Percentiles rank a stretch among this genome's conserved stretches.
Evolutionary conservation across 148 eudicot genomes (phyloP).

Genomic region (Fagopyrum esculentum): DNA sequence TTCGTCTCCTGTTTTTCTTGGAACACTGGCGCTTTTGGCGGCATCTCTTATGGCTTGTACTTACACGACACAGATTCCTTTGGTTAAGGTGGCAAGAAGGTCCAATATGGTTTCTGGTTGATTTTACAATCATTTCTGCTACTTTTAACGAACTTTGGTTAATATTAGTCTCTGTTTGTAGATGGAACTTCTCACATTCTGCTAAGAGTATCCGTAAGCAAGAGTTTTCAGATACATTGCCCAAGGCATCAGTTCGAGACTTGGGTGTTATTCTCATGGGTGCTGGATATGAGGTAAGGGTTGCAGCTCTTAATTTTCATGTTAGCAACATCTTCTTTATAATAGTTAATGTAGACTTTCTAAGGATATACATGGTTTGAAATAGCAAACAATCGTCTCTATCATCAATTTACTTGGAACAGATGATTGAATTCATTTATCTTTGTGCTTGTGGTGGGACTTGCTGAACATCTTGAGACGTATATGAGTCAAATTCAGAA

Average conservation of each 20-base stretch:
- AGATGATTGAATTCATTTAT: neutral
- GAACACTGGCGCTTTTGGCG: conserved; percentile 54
- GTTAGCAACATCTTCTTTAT: neutral
- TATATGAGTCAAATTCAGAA: neutral
- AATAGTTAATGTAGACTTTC: neutral
- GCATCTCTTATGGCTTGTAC: conserved; percentile 97
- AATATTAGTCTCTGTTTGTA: conserved; percentile 21
- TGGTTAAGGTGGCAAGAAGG: conserved; percentile 98
- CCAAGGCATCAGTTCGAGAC: conserved; percentile 76
- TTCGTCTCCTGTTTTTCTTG: conserved; percentile 85
- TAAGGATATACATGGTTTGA: neutral
- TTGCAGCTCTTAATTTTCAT: neutral
- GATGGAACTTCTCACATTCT: conserved; percentile 77
- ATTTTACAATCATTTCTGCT: neutral
- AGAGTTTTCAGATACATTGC: conserved; percentile 69
- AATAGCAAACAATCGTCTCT: neutral
- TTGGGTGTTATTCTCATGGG: conserved; percentile 90
- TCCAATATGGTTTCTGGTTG: conserved; percentile 18
- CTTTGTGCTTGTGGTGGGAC: neutral
- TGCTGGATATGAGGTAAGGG: conserved; percentile 79
- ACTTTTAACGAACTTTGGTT: neutral
- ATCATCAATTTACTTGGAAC: neutral
- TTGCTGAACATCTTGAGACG: neutral
- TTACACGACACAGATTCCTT: conserved; percentile 89
- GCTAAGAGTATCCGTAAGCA: conserved; percentile 70